These are phyloP conservation scores for Cryptococcus sp. DNA, from an alignment of 1,284 basidiomycete genomes.

Conservation along the genomic window DNA sequence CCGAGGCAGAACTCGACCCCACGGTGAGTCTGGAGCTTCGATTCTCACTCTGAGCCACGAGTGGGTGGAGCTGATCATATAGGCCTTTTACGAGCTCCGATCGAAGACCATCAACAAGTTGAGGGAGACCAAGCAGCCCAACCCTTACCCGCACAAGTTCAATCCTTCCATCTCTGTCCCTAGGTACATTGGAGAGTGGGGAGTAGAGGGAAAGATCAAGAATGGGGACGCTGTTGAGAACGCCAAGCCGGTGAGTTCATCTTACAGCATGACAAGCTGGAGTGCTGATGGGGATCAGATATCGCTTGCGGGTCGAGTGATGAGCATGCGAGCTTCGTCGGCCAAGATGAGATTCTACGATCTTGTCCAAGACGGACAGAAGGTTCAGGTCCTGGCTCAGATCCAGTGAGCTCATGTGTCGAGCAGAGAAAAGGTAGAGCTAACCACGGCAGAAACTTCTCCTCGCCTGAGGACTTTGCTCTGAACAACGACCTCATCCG, in stretches of 20 bases:
- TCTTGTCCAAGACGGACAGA: constrained; percentile 83
- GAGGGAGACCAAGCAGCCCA: constrained; percentile 75
- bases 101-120: constrained; percentile 81
- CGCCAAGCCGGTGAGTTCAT: constrained; percentile 22
- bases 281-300: constrained; percentile 28
- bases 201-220: constrained; percentile 62
- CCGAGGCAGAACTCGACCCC: constrained; percentile 47
- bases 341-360: constrained; percentile 93
- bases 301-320: constrained; percentile 80
- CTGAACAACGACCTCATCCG: constrained; percentile 79
- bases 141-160: constrained; percentile 99
- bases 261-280: too few relatives aligned
- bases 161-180: constrained; percentile 76
- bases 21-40: constrained; percentile 23
- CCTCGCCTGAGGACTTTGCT: constrained; percentile 59
- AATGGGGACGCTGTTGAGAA: constrained; percentile 31
- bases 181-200: constrained; percentile 71
- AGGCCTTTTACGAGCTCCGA: constrained; percentile 97
- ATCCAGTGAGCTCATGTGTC: constrained; percentile 60
- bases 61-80: constrained; percentile 1
- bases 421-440: background rate
- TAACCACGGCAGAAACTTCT: constrained; percentile 58
- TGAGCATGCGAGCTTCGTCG: constrained; percentile 78
- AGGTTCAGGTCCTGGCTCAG: constrained; percentile 93
- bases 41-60: background rate